Base-by-base conservation (phyloP, 2,329 filamentous ascomycete genomes). In the Penicillium sp. region DNA sequence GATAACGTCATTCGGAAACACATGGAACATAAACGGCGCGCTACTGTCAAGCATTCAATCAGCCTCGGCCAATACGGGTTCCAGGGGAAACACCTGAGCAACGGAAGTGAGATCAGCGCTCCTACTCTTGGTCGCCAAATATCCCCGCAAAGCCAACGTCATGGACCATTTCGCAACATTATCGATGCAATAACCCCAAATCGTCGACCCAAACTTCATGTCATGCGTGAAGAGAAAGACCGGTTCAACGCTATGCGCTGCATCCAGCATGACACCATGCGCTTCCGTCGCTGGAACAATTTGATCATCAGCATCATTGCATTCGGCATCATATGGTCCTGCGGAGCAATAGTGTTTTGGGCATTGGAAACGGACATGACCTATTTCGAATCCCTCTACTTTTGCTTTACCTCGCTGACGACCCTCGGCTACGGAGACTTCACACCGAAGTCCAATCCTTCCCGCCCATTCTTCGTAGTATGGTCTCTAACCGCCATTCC, bases 361-460 rank as follows among this genome's bases (percentile, higher is more conserved):
- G 61, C 71, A 28, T 75, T 80, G 0, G 84, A 87, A 57, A 63
- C 70, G n/a, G n/a, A n/a, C 8, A 59, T 77, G 2, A 72, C 75
- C 0, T 96, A 95, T 64, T 95, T 92, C 59, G 76, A 90, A 49
- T 80, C 84, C 0, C 77, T 96, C 36, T 95, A 95, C 70, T 95
- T 95, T 64, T 84, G 84, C 58, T 96, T 93, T 67, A 83, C 89
- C 29, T 86, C 84, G 2, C 79, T 95, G 19, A 77, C 90, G 2
- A 95, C 91, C 0, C 88, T 95, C 31, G 91, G 91, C 1, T 95
- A 95, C 60, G 91, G 91, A 3, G 89, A 95, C 57, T 69, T 86
- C 4, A 82, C 84, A 1, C 89, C 89, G 0, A 75, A 83, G n/a
- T 88, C 85, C 2, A 91, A 90, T 55, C 79, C 84, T 0, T 89